These are phyloP conservation scores for Sapria himalayana DNA, from an alignment of 345 rosid genomes.

Conservation along the genomic window DNA sequence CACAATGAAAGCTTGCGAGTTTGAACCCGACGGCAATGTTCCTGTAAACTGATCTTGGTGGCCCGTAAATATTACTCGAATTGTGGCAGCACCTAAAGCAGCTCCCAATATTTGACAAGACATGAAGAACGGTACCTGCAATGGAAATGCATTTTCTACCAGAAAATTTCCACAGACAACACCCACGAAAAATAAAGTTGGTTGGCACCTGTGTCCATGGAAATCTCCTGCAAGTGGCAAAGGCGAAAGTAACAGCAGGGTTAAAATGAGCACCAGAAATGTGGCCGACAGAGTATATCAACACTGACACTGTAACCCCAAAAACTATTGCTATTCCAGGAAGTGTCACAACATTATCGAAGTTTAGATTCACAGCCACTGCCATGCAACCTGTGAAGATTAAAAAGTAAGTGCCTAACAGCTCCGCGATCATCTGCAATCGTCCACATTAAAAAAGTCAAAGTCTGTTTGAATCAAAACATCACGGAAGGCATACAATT, in stretches of 20 bases:
- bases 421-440: conserved; percentile 53
- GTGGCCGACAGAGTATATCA: conserved; percentile 72
- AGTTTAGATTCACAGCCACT: conserved; percentile 45
- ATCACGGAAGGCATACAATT: no score
- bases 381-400: conserved; percentile 77
- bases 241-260: conserved; percentile 87
- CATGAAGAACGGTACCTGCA: conserved; percentile 63
- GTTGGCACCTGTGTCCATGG: conserved; percentile 48
- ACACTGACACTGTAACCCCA: conserved; percentile 82
- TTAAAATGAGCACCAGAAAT: conserved; percentile 97
- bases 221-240: conserved; percentile 61
- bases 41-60: conserved; percentile 46
- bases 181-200: neutral
- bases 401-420: conserved; percentile 68
- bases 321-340: conserved; percentile 66
- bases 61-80: conserved; percentile 45
- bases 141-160: conserved; percentile 5
- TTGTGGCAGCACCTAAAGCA: conserved; percentile 60
- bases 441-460: neutral
- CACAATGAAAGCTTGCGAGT: conserved; percentile 48
- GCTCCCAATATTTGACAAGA: conserved; percentile 52
- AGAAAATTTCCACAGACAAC: neutral
- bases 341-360: conserved; percentile 41
- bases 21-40: conserved; percentile 49
- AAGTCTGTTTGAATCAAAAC: no score